Base-by-base conservation (phyloP, 208 protist genomes). In the Kentomonas sorsogonicus region DNA sequence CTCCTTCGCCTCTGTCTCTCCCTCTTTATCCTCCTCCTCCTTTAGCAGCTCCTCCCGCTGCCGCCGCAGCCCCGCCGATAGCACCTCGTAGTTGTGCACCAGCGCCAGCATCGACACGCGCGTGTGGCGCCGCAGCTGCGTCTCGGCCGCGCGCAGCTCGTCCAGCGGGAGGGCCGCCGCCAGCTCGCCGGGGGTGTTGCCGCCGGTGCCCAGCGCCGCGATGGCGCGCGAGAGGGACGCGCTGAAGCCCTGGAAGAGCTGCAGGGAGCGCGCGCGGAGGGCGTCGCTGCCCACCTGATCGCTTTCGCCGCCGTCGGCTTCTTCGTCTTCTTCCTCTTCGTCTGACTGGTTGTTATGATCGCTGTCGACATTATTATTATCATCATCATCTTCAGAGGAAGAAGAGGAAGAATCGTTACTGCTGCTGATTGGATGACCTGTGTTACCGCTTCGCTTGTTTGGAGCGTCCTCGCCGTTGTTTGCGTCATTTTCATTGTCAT, bases 91-190 rank as follows among this genome's bases (percentile, higher is more conserved):
- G 48, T 40, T 1, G 36, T 60, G 38, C 51, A 65, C 51, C 27
- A 54, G 20, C 34, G 64, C 58, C 20, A 74, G 38, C 36, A 62
- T 30, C 44, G 74, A 66, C 15, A 79, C 33, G 27, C 67, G 61
- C 48, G 72, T 41, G 55, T 74, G 74, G 60, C 73, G 73, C 23
- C 73, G 58, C 55, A 69, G 66, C 27, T 55, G 34, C 29, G 53
- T 59, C 26, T 66, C 61, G 33, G 68, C 69, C 45, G 69, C 63
- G 26, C 56, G 47, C 10, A 79, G 48, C 20, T 53, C 63, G 4
- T 69, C 63, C 23, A 79, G 68, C 1, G 66, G 59, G 5, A 79
- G 60, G 18, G 58, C 60, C 50, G 71, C 53, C 16, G 74, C 18
- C 1, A 79, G 51, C 27, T 30, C 29, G 52, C 72, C 55, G 11